Conservation (phyloP, 163 green algal genomes). For the Scenedesmus sp. region DNA sequence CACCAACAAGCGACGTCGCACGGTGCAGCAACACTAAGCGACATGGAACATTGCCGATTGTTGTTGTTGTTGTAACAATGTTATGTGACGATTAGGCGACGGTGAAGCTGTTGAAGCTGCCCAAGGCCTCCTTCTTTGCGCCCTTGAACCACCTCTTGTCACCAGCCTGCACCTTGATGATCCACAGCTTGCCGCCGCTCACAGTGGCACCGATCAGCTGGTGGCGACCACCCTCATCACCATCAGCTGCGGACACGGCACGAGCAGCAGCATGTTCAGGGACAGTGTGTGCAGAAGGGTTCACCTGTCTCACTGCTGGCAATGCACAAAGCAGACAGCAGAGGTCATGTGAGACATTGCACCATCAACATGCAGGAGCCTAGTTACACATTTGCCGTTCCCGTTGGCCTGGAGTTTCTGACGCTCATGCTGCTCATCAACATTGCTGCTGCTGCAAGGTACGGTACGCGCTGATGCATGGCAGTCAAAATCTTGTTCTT, state of each 20-base stretch:
- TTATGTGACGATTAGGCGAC: constrained; percentile 79
- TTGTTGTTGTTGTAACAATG: not conserved
- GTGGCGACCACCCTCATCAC: constrained; percentile 98
- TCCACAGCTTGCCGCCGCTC: constrained; percentile 91
- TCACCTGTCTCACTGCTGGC: not conserved
- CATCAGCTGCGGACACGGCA: constrained; percentile 80
- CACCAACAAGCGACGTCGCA: not conserved
- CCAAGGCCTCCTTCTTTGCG: constrained; percentile 84
- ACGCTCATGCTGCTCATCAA: too few species aligned
- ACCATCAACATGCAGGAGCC: too few species aligned
- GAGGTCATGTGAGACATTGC: too few species aligned
- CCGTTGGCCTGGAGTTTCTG: too few species aligned
- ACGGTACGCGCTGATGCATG: too few species aligned
- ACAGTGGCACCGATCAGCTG: constrained; percentile 95
- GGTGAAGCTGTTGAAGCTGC: constrained; percentile 87
- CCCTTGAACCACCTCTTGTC: constrained; percentile 99
- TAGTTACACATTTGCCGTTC: too few species aligned
- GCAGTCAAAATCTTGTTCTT: too few species aligned
- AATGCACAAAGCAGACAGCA: too few species aligned
- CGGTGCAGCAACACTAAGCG: not conserved
- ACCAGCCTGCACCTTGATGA: constrained; percentile 95
- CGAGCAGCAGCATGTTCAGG: not conserved
- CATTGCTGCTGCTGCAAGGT: too few species aligned
- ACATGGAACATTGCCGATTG: not conserved
- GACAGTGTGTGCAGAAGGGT: not conserved